A percentile compares a stretch with the other conserved stretches of the same genome.
phyloP scores from a whole-genome alignment of 768 basidiomycete genomes.

The Tylopilus intermedius region DNA sequence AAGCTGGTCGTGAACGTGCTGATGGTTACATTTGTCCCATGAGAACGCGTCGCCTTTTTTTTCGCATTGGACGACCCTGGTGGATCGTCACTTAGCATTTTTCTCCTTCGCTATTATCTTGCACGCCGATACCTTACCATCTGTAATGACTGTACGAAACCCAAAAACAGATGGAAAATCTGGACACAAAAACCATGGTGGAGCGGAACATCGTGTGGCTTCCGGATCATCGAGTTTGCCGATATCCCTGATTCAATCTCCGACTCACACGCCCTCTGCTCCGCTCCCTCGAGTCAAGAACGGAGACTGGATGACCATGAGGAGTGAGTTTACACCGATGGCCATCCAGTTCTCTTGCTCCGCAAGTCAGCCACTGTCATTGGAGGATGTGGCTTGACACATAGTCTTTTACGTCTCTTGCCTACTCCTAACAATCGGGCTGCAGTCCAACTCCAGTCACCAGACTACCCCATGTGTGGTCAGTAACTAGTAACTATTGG shows the following conservation, averaged over 20 bases:
- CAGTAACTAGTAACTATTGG: too few species aligned
- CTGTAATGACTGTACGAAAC: slow-evolving; percentile 9
- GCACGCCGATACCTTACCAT: slow-evolving; percentile 4
- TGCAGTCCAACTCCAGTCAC: too few species aligned
- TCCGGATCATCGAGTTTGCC: too few species aligned
- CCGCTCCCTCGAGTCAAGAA: too few species aligned
- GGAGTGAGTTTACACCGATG: not conserved
- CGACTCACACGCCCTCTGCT: too few species aligned
- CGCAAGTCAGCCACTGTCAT: too few species aligned
- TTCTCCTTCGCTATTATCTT: not conserved
- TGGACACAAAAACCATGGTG: not conserved
- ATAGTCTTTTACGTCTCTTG: too few species aligned
- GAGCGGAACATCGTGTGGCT: not conserved
- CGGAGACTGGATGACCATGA: not conserved
- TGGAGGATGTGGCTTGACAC: too few species aligned
- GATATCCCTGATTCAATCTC: too few species aligned
- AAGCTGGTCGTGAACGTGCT: slow-evolving; percentile 75
- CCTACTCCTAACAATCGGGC: too few species aligned
- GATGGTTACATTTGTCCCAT: slow-evolving; percentile 65
- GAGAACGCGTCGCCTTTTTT: slow-evolving; percentile 14
- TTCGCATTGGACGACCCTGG: not conserved
- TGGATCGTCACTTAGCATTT: not conserved
- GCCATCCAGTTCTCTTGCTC: not conserved
- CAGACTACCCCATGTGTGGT: too few species aligned
- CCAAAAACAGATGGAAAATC: slow-evolving; percentile 10